phyloP scores from a whole-genome alignment of 2,329 filamentous ascomycete genomes.

The Pseudogymnoascus sp. region DNA sequence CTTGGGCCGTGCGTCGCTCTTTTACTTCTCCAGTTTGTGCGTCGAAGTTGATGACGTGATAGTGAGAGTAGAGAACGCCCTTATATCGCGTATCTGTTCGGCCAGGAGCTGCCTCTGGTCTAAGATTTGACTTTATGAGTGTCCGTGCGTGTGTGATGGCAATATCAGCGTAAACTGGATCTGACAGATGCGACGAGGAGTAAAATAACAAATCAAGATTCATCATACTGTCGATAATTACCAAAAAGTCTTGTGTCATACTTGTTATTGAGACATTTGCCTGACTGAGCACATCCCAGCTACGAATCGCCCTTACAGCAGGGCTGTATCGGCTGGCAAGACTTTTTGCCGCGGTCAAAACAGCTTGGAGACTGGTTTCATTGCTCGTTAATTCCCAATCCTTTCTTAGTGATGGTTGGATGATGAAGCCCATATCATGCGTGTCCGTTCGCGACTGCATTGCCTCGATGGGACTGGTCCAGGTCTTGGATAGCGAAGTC shows the following conservation, averaged over 20 bases:
- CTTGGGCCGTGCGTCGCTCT: constrained; percentile 40
- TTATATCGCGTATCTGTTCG: constrained; percentile 18
- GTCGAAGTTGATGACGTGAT: constrained; percentile 42
- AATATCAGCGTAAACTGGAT: constrained; percentile 20
- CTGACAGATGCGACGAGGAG: not conserved
- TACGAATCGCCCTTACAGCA: constrained; percentile 40
- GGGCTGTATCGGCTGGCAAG: constrained; percentile 38
- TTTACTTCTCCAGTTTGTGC: constrained; percentile 37
- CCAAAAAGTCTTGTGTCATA: constrained; percentile 31
- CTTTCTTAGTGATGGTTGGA: constrained; percentile 41
- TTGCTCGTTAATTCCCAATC: constrained; percentile 41
- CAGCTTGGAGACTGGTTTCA: constrained; percentile 31
- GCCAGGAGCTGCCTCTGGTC: constrained; percentile 22
- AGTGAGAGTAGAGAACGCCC: constrained; percentile 29
- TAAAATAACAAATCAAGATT: not conserved
- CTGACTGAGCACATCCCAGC: constrained; percentile 38
- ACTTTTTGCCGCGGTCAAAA: constrained; percentile 38
- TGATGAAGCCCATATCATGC: constrained; percentile 49
- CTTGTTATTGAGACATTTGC: constrained; percentile 23
- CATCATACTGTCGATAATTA: constrained; percentile 38
- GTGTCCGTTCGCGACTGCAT: constrained; percentile 40
- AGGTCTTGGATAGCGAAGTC: constrained; percentile 23
- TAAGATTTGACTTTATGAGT: constrained; percentile 30
- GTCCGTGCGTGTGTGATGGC: constrained; percentile 34
- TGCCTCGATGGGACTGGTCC: constrained; percentile 32